Evolutionary conservation across 306 rosid genomes (phyloP).

Genomic region (Cicer bijugum): DNA sequence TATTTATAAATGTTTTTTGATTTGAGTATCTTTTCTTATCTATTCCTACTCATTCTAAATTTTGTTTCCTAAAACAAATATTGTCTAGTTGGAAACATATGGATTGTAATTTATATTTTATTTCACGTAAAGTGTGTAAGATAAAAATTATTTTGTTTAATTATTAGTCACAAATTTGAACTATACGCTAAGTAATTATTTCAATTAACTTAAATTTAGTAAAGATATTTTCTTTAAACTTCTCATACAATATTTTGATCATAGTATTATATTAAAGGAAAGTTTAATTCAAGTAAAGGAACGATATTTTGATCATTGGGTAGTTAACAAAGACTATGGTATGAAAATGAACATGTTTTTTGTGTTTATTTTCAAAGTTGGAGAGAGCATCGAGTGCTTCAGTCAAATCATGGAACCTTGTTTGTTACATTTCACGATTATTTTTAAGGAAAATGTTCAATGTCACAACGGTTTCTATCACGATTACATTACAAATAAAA

Average conservation of each 20-base stretch:
- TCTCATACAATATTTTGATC: background rate
- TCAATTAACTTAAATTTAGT: too few relatives aligned
- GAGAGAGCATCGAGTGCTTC: slow-evolving; percentile 31
- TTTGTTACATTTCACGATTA: too few relatives aligned
- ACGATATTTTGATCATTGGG: background rate
- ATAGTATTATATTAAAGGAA: background rate
- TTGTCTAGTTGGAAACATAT: too few relatives aligned
- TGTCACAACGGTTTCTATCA: too few relatives aligned
- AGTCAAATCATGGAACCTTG: slow-evolving; percentile 39
- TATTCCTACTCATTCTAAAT: too few relatives aligned
- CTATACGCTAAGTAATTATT: background rate
- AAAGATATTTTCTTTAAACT: background rate
- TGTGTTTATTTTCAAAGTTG: slow-evolving; percentile 17
- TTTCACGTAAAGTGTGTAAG: background rate
- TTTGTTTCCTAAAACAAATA: too few relatives aligned
- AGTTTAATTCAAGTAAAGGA: background rate
- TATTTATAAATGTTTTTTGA: too few relatives aligned
- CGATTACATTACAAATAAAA: too few relatives aligned
- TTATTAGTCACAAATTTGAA: too few relatives aligned
- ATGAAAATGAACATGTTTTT: background rate
- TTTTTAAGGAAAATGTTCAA: too few relatives aligned
- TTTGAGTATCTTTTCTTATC: too few relatives aligned
- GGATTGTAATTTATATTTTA: too few relatives aligned
- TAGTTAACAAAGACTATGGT: slow-evolving; percentile 5
- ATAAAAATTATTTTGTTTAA: background rate